phyloP scores from a whole-genome alignment of 805 yeast species.

The Saccharomyces mikatae region DNA sequence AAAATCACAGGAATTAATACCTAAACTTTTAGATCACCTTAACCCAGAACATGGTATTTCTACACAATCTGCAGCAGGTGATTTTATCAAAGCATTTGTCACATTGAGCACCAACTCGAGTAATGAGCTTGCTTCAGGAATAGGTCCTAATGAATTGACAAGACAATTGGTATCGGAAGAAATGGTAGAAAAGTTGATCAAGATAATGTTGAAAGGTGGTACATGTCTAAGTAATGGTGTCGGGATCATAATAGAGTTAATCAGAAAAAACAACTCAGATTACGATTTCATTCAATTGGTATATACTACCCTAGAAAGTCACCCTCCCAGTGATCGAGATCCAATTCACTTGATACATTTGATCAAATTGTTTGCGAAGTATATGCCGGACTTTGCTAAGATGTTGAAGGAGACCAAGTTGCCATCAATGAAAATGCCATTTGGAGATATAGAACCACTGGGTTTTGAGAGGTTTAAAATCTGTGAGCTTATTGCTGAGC shows the following conservation, averaged over 20 bases:
- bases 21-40: constrained; percentile 61
- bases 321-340: constrained; percentile 88
- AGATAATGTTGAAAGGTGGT: constrained; percentile 73
- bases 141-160: constrained; percentile 92
- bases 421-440: constrained; percentile 32
- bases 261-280: constrained; percentile 90
- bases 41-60: constrained; percentile 53
- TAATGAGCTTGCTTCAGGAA: constrained; percentile 77
- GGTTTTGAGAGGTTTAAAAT: constrained; percentile 91
- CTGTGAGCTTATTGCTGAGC: constrained; percentile 87
- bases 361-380: constrained; percentile 66
- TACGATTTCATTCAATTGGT: constrained; percentile 84
- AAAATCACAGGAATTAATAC: constrained; percentile 64
- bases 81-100: constrained; percentile 85
- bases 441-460: constrained; percentile 59
- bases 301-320: constrained; percentile 71
- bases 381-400: constrained; percentile 58
- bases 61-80: constrained; percentile 88
- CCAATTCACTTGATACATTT: constrained; percentile 85
- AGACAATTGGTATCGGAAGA: constrained; percentile 77
- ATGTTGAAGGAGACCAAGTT: constrained; percentile 40
- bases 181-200: constrained; percentile 56
- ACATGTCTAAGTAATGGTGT: constrained; percentile 89
- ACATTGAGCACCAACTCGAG: constrained; percentile 89
- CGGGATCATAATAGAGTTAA: constrained; percentile 86